Evolutionary conservation across 1,284 basidiomycete species (phyloP).

Genomic region (Ustilago hordei): DNA sequence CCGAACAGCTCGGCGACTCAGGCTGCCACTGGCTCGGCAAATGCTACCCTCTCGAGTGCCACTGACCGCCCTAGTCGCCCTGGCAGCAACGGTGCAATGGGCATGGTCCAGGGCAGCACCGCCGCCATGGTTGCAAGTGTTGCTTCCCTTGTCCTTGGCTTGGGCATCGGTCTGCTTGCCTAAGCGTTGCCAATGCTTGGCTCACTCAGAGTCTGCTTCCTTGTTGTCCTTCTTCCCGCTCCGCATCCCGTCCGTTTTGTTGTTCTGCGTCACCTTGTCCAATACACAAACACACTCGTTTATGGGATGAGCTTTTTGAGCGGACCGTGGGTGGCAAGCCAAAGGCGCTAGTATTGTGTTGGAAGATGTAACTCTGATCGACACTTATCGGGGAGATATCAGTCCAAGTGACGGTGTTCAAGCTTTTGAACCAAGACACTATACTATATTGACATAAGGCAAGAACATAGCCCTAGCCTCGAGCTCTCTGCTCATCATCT

Average conservation of each 20-base stretch:
- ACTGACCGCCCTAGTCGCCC: conserved; percentile 4
- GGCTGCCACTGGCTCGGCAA: conserved; percentile 36
- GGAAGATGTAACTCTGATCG: too few species aligned
- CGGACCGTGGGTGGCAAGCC: too few species aligned
- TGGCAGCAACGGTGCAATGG: conserved; percentile 20
- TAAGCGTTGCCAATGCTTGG: not conserved
- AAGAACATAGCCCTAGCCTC: too few species aligned
- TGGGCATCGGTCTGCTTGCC: conserved; percentile 29
- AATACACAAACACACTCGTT: not conserved
- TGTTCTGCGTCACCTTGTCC: not conserved
- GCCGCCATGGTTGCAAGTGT: conserved; percentile 26
- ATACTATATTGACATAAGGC: too few species aligned
- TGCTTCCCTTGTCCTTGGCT: conserved; percentile 28
- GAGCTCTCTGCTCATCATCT: too few species aligned
- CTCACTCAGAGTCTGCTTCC: not conserved
- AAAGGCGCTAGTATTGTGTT: too few species aligned
- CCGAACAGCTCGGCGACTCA: conserved; percentile 38
- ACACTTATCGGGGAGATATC: too few species aligned
- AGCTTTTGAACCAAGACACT: too few species aligned
- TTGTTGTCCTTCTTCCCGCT: not conserved
- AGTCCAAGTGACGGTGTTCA: too few species aligned
- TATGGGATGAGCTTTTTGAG: not conserved
- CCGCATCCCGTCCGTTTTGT: too few species aligned
- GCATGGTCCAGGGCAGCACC: conserved; percentile 6
- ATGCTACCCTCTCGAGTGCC: conserved; percentile 32